Evolutionary conservation across 352 stramenopile genomes (phyloP), one percentile per base, ranked within the genome.

Genomic region (Thalassiosira mediterranea): DNA sequence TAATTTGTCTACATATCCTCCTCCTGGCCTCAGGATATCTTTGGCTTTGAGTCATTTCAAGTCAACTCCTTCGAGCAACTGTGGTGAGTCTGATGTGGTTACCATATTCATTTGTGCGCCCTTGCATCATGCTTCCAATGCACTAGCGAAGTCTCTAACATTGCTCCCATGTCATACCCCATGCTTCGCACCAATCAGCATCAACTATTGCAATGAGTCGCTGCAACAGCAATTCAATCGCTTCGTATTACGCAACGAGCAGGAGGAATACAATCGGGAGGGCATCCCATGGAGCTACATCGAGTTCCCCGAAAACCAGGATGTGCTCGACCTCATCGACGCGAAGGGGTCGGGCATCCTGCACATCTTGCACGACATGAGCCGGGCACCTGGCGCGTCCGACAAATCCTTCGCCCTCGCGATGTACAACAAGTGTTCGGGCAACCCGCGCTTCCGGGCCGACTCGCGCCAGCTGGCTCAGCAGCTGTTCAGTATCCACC

Each of bases 41-140:
- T 98, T 88, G 96, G 96, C 3, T 98, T 98, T 85, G 96, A 98
- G 83, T 97, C 96, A 31, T 98, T 98, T 63, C 91, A 97, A 52
- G 92, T 91, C 61, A 98, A 98, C 84, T 97, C 93, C 44, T 98
- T 98, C 79, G 95, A 98, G 76, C 95, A 98, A 69, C 71, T 97
- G 21, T 34, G 44, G 10, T 44, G 37, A 10, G 98, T 98, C 75
- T 98, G 98, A 81, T 95, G 95, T 3, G 98, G 98, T 87, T 94
- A 98, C 79, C 34, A 42, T 42, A 42, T 13, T 42, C 7, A 13
- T 42, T 7, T 13, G 34, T 42, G 34, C 34, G 96, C 95, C 34
- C 97, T 98, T 60, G 91, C 48, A 91, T 93, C 56, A 98, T 97
- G 82, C 96, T 42, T 42, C 13, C 34, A 42, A 13, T 42, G 7